These are phyloP conservation scores for Cladosporium sp. DNA, from an alignment of 2,329 filamentous ascomycete genomes.

Conservation along the genomic window DNA sequence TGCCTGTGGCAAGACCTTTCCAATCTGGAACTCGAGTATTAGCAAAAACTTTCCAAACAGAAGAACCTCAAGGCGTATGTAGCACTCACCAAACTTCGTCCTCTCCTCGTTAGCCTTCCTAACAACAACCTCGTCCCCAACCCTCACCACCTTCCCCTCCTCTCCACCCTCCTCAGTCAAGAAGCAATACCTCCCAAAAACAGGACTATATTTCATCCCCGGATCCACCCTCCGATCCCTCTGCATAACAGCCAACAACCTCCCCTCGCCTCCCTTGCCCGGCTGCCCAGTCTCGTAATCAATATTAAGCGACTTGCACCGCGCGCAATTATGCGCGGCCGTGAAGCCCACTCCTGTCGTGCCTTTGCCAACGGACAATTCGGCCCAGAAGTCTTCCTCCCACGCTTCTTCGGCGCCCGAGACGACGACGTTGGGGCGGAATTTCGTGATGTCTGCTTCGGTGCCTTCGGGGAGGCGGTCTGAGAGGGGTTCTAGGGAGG, in stretches of 20 bases:
- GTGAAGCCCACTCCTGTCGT: not conserved
- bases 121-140: slow-evolving; percentile 50
- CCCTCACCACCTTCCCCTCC: slow-evolving; percentile 31
- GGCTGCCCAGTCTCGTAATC: slow-evolving; percentile 50
- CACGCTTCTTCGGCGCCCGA: slow-evolving; percentile 43
- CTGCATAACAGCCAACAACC: slow-evolving; percentile 50
- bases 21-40: slow-evolving; percentile 27
- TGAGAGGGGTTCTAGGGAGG: slow-evolving; percentile 69
- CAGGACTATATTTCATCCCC: slow-evolving; percentile 49
- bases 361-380: slow-evolving; percentile 19
- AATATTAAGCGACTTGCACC: slow-evolving; percentile 51
- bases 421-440: slow-evolving; percentile 51
- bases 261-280: slow-evolving; percentile 41
- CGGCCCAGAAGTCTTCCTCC: slow-evolving; percentile 52
- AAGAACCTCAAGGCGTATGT: not conserved
- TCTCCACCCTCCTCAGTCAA: slow-evolving; percentile 28
- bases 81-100: slow-evolving; percentile 47
- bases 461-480: slow-evolving; percentile 39
- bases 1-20: slow-evolving; percentile 28
- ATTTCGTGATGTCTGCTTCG: slow-evolving; percentile 50
- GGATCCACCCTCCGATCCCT: slow-evolving; percentile 49
- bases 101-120: slow-evolving; percentile 42
- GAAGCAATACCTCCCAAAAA: slow-evolving; percentile 53
- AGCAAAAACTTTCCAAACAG: not conserved
- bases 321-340: slow-evolving; percentile 47